Evolutionary conservation across 1,284 basidiomycete genomes (phyloP), one percentile per base, ranked within the genome.

Genomic region (Tremellales sp.): DNA sequence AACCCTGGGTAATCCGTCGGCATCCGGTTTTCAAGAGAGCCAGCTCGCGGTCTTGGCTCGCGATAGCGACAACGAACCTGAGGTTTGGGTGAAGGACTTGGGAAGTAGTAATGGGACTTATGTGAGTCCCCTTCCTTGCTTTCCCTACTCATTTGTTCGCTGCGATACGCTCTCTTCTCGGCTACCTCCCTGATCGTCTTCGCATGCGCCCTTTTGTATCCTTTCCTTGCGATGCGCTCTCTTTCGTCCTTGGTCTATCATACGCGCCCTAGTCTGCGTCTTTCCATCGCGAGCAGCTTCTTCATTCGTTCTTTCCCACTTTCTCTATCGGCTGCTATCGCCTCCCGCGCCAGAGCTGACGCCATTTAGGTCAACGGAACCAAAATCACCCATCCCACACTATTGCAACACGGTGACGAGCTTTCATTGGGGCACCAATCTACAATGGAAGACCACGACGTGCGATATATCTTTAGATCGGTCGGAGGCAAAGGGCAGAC

Each of bases 61-160:
- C 42, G 61, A 66, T 28, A 57, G 62, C 7, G 68, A 69, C 19
- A 63, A 66, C 1, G 72, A 75, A 37, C 78, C 81, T 0, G 77
- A 78, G 6, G 80, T 90, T 7, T 77, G 77, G 37, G 78, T 92
- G 16, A 74, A 76, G 9, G 89, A 93, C 70, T 45, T 72, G 38
- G 68, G 72, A 40, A 89, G 85, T 14, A 87, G 83, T 47, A 93
- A 93, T 60, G 88, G 88, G 0, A 92, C 89, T 8, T 92, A 79
- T 72, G 87, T 89, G 72, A 66, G 86, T 77, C 12, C 25, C 43
- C 18, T 14, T 16, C 14, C 32, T 22, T 39, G 6, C 22, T 37
- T 12, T 40, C 31, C 21, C 10, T 24, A 26, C 36, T 22, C 26
- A 14, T n/a, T n/a, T n/a, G n/a, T n/a, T n/a, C n/a, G n/a, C n/a